phyloP scores from a whole-genome alignment of 2,329 filamentous ascomycete genomes.

The Ophiostoma piceae region DNA sequence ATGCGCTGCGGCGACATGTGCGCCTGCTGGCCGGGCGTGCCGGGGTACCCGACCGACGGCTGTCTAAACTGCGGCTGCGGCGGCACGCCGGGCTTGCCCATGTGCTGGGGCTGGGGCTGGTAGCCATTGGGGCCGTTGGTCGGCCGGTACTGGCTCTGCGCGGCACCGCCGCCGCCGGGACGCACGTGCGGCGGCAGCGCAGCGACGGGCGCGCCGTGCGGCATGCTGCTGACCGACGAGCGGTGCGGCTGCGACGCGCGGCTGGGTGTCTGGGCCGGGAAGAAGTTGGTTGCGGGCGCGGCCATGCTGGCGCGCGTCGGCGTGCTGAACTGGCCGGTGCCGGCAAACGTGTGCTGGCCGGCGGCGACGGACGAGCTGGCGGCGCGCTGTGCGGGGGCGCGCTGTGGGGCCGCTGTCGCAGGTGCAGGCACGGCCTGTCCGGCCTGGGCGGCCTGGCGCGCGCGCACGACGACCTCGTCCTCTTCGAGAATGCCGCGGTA shows the following conservation, averaged over 20 bases:
- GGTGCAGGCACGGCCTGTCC: slow-evolving; percentile 19
- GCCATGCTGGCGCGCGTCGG: slow-evolving; percentile 43
- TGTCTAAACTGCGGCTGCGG: slow-evolving; percentile 31
- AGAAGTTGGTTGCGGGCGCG: slow-evolving; percentile 35
- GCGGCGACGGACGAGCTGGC: slow-evolving; percentile 19
- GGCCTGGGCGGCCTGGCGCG: slow-evolving; percentile 27
- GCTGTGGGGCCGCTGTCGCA: background rate
- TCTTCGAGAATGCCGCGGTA: slow-evolving; percentile 79
- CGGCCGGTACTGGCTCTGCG: slow-evolving; percentile 41
- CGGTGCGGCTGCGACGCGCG: slow-evolving; percentile 39
- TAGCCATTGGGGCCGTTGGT: slow-evolving; percentile 42
- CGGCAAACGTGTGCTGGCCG: slow-evolving; percentile 40
- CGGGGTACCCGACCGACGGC: slow-evolving; percentile 24
- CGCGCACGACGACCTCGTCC: slow-evolving; percentile 59
- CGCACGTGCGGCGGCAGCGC: slow-evolving; percentile 32
- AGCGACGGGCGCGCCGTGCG: slow-evolving; percentile 13
- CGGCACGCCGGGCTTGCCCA: slow-evolving; percentile 44
- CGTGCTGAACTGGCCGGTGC: slow-evolving; percentile 43
- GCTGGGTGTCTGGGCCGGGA: slow-evolving; percentile 39
- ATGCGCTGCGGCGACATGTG: slow-evolving; percentile 20
- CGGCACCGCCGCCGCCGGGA: slow-evolving; percentile 32
- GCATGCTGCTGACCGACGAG: slow-evolving; percentile 34
- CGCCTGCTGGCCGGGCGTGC: slow-evolving; percentile 11
- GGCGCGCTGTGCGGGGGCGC: background rate
- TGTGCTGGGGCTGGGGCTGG: slow-evolving; percentile 42